Evolutionary conservation across 2,329 filamentous ascomycete genomes (phyloP).

Genomic region (Herpotrichia juniperi): DNA sequence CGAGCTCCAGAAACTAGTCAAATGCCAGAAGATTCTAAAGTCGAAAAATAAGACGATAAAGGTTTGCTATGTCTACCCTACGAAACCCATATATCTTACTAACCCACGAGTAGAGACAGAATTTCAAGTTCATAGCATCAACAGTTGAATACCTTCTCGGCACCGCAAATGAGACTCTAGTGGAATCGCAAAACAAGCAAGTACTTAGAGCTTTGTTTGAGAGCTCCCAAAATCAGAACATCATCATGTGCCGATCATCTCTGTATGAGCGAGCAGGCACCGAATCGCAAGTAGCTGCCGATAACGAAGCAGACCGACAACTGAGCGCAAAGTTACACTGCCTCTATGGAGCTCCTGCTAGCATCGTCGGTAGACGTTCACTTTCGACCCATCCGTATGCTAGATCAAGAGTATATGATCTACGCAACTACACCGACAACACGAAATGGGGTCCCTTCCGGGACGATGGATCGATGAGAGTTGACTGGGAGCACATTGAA

Average conservation of each 20-base stretch:
- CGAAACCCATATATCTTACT: not conserved
- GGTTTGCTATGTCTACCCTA: slow-evolving; percentile 16
- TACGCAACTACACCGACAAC: slow-evolving; percentile 67
- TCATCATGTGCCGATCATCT: slow-evolving; percentile 68
- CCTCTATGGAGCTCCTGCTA: slow-evolving; percentile 68
- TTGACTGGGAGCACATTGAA: slow-evolving; percentile 84
- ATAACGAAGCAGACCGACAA: slow-evolving; percentile 59
- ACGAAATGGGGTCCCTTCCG: slow-evolving; percentile 76
- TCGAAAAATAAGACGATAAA: slow-evolving; percentile 50
- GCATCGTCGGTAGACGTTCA: slow-evolving; percentile 35
- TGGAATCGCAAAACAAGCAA: slow-evolving; percentile 54
- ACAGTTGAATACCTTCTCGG: slow-evolving; percentile 48
- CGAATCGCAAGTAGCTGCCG: slow-evolving; percentile 44
- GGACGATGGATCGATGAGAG: slow-evolving; percentile 64
- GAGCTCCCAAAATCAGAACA: slow-evolving; percentile 59
- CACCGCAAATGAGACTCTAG: slow-evolving; percentile 46
- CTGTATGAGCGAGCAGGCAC: slow-evolving; percentile 60
- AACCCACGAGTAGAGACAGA: slow-evolving; percentile 18
- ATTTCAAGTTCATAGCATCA: slow-evolving; percentile 44
- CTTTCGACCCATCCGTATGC: slow-evolving; percentile 64
- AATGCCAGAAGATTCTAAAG: slow-evolving; percentile 52
- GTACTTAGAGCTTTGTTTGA: slow-evolving; percentile 49
- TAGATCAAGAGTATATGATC: slow-evolving; percentile 73
- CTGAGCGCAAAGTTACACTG: slow-evolving; percentile 73
- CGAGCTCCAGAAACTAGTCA: slow-evolving; percentile 36